These are phyloP conservation scores for Phlebopus sp. DNA, from an alignment of 1,284 basidiomycete species.

Conservation along the genomic window DNA sequence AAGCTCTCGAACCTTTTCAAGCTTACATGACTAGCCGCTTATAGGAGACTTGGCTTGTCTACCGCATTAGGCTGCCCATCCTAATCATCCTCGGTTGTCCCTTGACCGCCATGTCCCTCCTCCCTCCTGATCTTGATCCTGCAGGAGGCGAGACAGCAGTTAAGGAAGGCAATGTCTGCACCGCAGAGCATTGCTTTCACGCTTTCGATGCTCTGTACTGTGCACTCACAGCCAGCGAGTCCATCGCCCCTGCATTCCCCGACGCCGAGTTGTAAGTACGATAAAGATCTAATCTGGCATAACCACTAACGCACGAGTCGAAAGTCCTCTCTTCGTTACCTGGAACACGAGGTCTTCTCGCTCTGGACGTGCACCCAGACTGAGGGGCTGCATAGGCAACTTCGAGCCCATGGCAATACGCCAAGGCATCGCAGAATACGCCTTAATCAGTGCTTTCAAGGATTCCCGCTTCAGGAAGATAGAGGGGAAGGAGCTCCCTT, in stretches of 20 bases:
- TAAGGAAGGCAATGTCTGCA: constrained; percentile 49
- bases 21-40: background rate
- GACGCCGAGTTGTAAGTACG: constrained; percentile 69
- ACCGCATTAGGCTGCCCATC: too few species aligned
- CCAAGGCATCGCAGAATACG: constrained; percentile 85
- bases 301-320: constrained; percentile 6
- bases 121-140: constrained; percentile 45
- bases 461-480: constrained; percentile 75
- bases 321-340: constrained; percentile 92
- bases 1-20: constrained; percentile 4
- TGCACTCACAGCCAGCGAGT: constrained; percentile 52
- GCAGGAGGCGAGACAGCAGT: constrained; percentile 31
- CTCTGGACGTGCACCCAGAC: constrained; percentile 54
- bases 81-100: too few species aligned
- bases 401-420: constrained; percentile 79
- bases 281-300: background rate
- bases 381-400: constrained; percentile 95
- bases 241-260: constrained; percentile 56
- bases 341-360: constrained; percentile 80
- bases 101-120: constrained; percentile 44
- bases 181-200: constrained; percentile 71
- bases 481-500: constrained; percentile 69
- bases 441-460: constrained; percentile 79
- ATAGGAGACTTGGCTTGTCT: constrained; percentile 1
- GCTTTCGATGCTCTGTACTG: constrained; percentile 80